phyloP scores from a whole-genome alignment of 805 yeast genomes.

The Isabelozyma heimii region DNA sequence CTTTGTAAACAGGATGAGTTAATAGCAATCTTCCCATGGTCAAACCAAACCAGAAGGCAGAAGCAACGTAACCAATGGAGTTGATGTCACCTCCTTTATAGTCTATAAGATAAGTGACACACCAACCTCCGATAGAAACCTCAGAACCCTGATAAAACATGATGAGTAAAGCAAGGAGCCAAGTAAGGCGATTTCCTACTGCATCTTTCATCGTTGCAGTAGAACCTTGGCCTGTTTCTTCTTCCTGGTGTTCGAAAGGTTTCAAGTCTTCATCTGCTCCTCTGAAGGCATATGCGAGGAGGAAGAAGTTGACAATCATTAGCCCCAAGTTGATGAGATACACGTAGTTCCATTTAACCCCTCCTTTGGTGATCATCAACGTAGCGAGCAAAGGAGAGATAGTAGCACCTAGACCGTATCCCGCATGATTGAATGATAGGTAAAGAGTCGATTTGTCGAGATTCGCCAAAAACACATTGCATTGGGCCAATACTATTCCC shows the following conservation, averaged over 20 bases:
- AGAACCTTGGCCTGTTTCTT: neutral
- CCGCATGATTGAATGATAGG: constrained; percentile 64
- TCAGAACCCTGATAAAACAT: constrained; percentile 70
- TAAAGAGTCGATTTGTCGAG: constrained; percentile 54
- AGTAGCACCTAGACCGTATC: constrained; percentile 73
- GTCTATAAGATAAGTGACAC: constrained; percentile 58
- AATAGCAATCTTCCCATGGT: constrained; percentile 60
- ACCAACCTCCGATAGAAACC: constrained; percentile 70
- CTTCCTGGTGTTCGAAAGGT: constrained; percentile 26
- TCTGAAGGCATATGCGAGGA: constrained; percentile 43
- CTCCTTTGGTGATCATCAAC: constrained; percentile 42
- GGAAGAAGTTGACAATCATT: constrained; percentile 27
- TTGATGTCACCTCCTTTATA: constrained; percentile 47
- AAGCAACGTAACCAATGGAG: constrained; percentile 58
- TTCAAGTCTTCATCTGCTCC: constrained; percentile 46
- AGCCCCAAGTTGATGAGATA: constrained; percentile 49
- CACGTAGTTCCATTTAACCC: constrained; percentile 53
- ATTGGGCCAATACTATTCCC: constrained; percentile 49
- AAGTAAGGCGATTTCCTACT: constrained; percentile 36
- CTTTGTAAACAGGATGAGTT: constrained; percentile 35
- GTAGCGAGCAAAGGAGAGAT: constrained; percentile 66
- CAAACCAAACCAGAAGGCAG: constrained; percentile 75
- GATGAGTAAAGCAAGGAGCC: constrained; percentile 52
- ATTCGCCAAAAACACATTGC: constrained; percentile 49
- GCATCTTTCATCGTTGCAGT: constrained; percentile 29